Evolutionary conservation across 352 stramenopile genomes (phyloP), one percentile per base, ranked within the genome.

Genomic region (Plasmopara viticola): DNA sequence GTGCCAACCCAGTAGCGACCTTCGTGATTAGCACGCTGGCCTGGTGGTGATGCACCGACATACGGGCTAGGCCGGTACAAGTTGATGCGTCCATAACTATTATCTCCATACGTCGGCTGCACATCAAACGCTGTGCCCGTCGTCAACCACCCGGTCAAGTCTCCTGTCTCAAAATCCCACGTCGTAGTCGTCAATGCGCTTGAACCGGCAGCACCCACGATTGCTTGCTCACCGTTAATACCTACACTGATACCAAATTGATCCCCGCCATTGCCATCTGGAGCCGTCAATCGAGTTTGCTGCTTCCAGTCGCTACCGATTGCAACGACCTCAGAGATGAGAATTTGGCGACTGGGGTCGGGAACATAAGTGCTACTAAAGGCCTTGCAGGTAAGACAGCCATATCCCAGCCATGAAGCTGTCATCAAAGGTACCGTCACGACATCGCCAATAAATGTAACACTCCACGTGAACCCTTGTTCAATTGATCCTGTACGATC

Each of bases 91-190:
- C 75, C 70, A 51, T 93, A 90, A 25, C 75, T 75, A 68, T 98
- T 98, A 62, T 98, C 95, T 1, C 95, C 96, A 60, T 85, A 98
- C 6, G 95, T 98, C 0, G 96, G 95, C 56, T 99, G 96, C 18
- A 72, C 64, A 30, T 92, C 76, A 57, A 98, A 98, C 9, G 95
- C 95, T 18, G 72, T 89, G 4, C 95, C 96, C 0, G 93, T 98
- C 6, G 75, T 84, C 29, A 75, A 67, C 96, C 95, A 99, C 1
- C 96, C 96, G 0, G 78, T 86, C 34, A 99, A 68, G 56, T 97
- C 86, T 37, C 95, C 96, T 0, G 95, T 98, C 56, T 99, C 96
- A 62, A 99, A 99, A 63, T 98, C 85, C 94, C 95, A 99, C 13
- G 94, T 98, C 42, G 90, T 97, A 2, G 76, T 90, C 2, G 84